phyloP scores from a whole-genome alignment of 2,329 filamentous ascomycete species.

The Plectosphaerella cucumerina region DNA sequence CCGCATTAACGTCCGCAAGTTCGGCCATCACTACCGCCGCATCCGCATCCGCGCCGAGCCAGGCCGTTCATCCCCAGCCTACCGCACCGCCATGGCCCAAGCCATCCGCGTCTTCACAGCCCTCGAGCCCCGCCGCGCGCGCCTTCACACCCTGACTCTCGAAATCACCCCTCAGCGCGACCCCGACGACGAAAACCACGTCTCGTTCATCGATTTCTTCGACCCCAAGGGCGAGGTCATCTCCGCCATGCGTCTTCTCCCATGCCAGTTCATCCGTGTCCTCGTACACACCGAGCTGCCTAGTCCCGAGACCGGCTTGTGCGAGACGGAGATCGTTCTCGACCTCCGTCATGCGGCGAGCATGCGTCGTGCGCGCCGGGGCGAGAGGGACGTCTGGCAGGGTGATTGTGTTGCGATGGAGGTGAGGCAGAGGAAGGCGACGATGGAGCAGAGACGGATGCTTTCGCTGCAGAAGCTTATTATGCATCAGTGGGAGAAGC shows the following conservation, averaged over 20 bases:
- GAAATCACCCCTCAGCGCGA: conserved; percentile 27
- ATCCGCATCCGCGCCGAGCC: conserved; percentile 38
- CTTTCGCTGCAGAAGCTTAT: conserved; percentile 7
- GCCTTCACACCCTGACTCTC: conserved; percentile 37
- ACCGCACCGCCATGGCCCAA: conserved; percentile 23
- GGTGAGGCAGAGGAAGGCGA: conserved; percentile 7
- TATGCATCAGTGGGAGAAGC: conserved; percentile 2
- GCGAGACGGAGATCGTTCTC: neutral
- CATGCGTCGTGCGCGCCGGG: conserved; percentile 5
- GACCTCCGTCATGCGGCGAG: conserved; percentile 8
- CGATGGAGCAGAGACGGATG: conserved; percentile 8
- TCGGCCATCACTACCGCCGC: conserved; percentile 33
- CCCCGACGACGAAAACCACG: conserved; percentile 7
- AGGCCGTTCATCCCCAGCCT: conserved; percentile 26
- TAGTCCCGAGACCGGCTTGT: neutral
- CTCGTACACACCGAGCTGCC: conserved; percentile 21
- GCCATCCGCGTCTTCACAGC: conserved; percentile 31
- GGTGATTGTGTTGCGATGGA: conserved; percentile 13
- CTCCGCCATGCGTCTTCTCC: conserved; percentile 23
- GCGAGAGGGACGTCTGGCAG: conserved; percentile 13
- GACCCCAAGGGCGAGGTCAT: conserved; percentile 19
- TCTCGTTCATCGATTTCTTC: conserved; percentile 35
- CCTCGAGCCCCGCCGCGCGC: conserved; percentile 12
- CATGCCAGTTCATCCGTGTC: conserved; percentile 30
- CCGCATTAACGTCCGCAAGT: conserved; percentile 28